phyloP scores from a whole-genome alignment of 2,329 filamentous ascomycete species.

The Penicillium crustosum region DNA sequence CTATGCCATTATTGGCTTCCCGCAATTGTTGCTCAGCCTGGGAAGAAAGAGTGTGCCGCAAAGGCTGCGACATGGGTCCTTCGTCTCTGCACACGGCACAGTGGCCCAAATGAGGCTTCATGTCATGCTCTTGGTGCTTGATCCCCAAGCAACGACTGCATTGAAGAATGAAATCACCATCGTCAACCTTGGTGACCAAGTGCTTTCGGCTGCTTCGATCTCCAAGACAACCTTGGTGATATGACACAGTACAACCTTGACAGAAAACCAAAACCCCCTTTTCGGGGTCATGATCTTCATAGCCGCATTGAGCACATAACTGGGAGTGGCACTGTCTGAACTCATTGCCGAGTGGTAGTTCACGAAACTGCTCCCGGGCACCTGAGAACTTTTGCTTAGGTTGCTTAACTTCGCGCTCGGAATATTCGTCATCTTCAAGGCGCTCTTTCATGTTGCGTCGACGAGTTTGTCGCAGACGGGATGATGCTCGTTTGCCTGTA shows the following conservation, averaged over 20 bases:
- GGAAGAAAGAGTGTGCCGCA: slow-evolving; percentile 69
- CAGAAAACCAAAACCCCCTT: slow-evolving; percentile 78
- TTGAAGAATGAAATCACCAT: slow-evolving; percentile 80
- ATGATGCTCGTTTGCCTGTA: slow-evolving; percentile 32
- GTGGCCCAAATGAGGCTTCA: slow-evolving; percentile 66
- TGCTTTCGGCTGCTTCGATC: slow-evolving; percentile 74
- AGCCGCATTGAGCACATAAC: slow-evolving; percentile 70
- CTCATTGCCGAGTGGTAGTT: slow-evolving; percentile 58
- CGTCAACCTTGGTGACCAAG: slow-evolving; percentile 77
- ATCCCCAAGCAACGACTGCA: slow-evolving; percentile 79
- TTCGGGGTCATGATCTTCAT: slow-evolving; percentile 52
- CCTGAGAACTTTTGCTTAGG: slow-evolving; percentile 51
- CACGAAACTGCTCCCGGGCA: slow-evolving; percentile 72
- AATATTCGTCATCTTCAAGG: slow-evolving; percentile 34
- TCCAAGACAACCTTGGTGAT: slow-evolving; percentile 82
- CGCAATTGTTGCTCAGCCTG: slow-evolving; percentile 82
- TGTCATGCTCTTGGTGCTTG: slow-evolving; percentile 63
- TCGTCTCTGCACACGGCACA: slow-evolving; percentile 68
- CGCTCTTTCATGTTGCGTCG: slow-evolving; percentile 48
- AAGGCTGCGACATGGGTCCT: slow-evolving; percentile 72
- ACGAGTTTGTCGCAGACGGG: slow-evolving; percentile 28
- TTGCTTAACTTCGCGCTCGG: slow-evolving; percentile 48
- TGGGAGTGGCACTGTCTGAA: slow-evolving; percentile 71
- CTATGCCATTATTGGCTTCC: slow-evolving; percentile 72
- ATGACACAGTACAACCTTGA: slow-evolving; percentile 83